Percentiles rank a stretch among this genome's conserved stretches.
Evolutionary conservation across 805 yeast genomes (phyloP).

Genomic region (Saccharomycopsis amapae): DNA sequence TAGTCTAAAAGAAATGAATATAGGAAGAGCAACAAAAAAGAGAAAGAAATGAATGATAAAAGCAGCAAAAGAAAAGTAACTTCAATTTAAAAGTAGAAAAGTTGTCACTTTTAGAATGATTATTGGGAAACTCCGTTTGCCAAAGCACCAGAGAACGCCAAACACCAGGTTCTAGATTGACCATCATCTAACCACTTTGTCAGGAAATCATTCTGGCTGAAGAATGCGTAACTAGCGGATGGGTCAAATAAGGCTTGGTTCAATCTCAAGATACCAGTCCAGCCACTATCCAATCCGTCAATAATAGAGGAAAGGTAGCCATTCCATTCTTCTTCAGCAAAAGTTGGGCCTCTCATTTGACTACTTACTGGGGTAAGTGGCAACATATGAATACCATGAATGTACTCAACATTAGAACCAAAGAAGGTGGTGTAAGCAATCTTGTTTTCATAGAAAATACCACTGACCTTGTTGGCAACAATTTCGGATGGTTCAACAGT

Average conservation of each 20-base stretch:
- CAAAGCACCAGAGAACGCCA: slow-evolving; percentile 57
- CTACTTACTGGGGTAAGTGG: slow-evolving; percentile 62
- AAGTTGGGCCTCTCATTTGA: slow-evolving; percentile 43
- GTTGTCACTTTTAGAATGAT: not conserved
- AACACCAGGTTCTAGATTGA: slow-evolving; percentile 83
- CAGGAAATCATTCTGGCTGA: slow-evolving; percentile 46
- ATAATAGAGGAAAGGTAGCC: slow-evolving; percentile 37
- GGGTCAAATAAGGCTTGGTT: slow-evolving; percentile 76
- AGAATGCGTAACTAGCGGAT: slow-evolving; percentile 49
- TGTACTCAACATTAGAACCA: slow-evolving; percentile 52
- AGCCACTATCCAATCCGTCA: slow-evolving; percentile 42
- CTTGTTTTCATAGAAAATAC: slow-evolving; percentile 66
- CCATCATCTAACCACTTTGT: slow-evolving; percentile 65
- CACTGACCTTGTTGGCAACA: slow-evolving; percentile 54
- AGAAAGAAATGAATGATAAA: too few relatives aligned
- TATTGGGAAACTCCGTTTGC: slow-evolving; percentile 10
- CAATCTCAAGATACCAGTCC: slow-evolving; percentile 60
- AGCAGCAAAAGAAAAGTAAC: too few relatives aligned
- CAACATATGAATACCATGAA: slow-evolving; percentile 75
- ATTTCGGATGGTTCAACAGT: slow-evolving; percentile 43
- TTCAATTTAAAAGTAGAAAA: not conserved
- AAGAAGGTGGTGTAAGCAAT: slow-evolving; percentile 68
- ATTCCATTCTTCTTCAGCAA: slow-evolving; percentile 56
- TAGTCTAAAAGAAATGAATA: too few relatives aligned
- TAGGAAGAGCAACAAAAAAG: too few relatives aligned